Percentiles rank a stretch among this genome's conserved stretches.
Conservation (phyloP, 2,329 filamentous ascomycete species). For the Helicocarpus griseus region DNA sequence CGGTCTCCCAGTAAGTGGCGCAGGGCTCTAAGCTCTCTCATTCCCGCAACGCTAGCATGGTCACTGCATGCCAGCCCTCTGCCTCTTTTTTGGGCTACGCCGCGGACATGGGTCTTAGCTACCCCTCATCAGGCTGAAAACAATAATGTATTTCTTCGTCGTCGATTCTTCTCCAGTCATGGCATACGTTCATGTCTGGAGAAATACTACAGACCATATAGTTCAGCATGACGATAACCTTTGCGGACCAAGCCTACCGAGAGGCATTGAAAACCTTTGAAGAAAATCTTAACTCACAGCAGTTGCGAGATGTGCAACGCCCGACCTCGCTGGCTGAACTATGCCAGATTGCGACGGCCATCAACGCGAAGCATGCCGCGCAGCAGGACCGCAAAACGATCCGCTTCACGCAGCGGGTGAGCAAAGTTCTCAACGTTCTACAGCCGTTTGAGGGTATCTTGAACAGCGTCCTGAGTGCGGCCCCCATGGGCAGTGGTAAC, state of each 20-base stretch:
- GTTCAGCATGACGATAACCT: neutral
- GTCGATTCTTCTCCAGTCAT: too few species aligned
- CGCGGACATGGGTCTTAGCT: too few species aligned
- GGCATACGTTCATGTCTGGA: too few species aligned
- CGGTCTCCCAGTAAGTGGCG: too few species aligned
- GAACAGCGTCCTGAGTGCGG: neutral
- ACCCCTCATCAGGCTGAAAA: too few species aligned
- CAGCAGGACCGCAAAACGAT: constrained; percentile 22
- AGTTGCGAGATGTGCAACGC: constrained; percentile 4
- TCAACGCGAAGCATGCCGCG: constrained; percentile 19
- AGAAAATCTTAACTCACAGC: constrained; percentile 4
- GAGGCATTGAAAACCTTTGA: constrained; percentile 5
- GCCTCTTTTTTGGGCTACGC: too few species aligned
- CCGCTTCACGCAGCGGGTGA: neutral
- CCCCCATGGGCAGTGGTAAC: neutral
- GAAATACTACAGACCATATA: neutral
- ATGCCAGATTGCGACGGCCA: neutral
- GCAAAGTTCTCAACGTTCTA: neutral
- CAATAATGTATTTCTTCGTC: too few species aligned
- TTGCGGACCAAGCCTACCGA: constrained; percentile 2
- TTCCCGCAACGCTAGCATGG: too few species aligned
- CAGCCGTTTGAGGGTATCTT: constrained; percentile 5
- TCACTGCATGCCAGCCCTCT: too few species aligned
- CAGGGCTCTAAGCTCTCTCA: too few species aligned
- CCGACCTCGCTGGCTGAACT: constrained; percentile 2